phyloP scores from a whole-genome alignment of 495 filamentous ascomycete genomes.

The Aspergillus baeticus region DNA sequence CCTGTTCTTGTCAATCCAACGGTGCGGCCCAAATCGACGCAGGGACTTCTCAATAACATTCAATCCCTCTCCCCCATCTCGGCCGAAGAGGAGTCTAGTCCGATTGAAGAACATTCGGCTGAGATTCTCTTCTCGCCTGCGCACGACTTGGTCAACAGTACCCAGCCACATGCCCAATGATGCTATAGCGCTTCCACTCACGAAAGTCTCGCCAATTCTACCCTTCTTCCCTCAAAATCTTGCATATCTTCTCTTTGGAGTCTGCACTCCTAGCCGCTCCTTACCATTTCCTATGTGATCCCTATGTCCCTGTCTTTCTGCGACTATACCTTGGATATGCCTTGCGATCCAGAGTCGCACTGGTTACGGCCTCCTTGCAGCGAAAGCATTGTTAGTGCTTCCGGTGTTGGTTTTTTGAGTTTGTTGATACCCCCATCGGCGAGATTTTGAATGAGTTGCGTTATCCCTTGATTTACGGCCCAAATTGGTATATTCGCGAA shows the following conservation, averaged over 20 bases:
- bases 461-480: conserved; percentile 12
- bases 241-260: conserved; percentile 5
- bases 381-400: conserved; percentile 5
- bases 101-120: conserved; percentile 35
- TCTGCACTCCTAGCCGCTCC: conserved; percentile 31
- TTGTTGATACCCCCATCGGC: conserved; percentile 46
- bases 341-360: conserved; percentile 13
- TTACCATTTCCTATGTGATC: conserved; percentile 33
- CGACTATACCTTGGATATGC: conserved; percentile 7
- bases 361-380: conserved; percentile 6
- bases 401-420: conserved; percentile 19
- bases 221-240: neutral
- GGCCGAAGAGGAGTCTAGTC: conserved; percentile 41
- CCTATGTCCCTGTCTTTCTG: conserved; percentile 10
- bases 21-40: conserved; percentile 60
- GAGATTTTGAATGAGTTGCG: conserved; percentile 30
- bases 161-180: conserved; percentile 40
- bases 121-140: conserved; percentile 63
- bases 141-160: conserved; percentile 56
- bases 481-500: conserved; percentile 11
- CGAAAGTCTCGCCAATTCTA: conserved; percentile 2
- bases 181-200: neutral
- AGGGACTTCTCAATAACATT: conserved; percentile 64
- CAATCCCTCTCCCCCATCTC: conserved; percentile 45
- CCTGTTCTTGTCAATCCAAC: conserved; percentile 45